These are phyloP conservation scores for Xanthoparmelia taractica DNA, from an alignment of 495 filamentous ascomycete species.

Conservation along the genomic window DNA sequence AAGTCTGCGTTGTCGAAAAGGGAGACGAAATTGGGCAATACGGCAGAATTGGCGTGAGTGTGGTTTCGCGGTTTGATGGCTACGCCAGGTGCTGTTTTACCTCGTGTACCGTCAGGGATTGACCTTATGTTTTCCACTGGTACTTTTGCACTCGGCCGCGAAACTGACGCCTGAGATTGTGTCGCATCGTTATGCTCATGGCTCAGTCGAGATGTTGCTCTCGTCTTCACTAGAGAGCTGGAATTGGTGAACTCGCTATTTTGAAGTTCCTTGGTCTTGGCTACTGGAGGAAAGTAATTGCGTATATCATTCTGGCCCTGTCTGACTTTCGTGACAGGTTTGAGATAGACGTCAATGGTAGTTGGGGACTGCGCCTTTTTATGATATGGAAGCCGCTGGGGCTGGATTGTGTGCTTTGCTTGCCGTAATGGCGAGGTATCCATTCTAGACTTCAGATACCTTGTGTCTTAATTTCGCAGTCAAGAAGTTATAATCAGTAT, in stretches of 20 bases:
- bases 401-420: neutral
- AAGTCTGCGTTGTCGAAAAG: neutral
- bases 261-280: neutral
- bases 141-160: too few relatives aligned
- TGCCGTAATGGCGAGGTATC: neutral
- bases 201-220: neutral
- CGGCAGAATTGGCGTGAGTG: neutral
- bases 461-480: neutral
- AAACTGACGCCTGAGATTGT: neutral
- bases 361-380: neutral
- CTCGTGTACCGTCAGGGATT: neutral
- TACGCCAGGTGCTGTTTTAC: neutral
- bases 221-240: neutral
- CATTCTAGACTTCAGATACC: neutral
- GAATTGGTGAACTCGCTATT: neutral
- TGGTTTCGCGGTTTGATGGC: neutral
- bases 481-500: neutral
- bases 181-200: neutral
- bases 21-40: neutral
- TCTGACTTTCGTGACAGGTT: neutral
- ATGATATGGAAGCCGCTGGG: neutral
- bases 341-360: neutral
- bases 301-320: neutral
- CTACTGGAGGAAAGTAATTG: neutral
- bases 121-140: neutral